Evolutionary conservation across 305 asterid species (phyloP).

Genomic region (Nicotiana rustica): DNA sequence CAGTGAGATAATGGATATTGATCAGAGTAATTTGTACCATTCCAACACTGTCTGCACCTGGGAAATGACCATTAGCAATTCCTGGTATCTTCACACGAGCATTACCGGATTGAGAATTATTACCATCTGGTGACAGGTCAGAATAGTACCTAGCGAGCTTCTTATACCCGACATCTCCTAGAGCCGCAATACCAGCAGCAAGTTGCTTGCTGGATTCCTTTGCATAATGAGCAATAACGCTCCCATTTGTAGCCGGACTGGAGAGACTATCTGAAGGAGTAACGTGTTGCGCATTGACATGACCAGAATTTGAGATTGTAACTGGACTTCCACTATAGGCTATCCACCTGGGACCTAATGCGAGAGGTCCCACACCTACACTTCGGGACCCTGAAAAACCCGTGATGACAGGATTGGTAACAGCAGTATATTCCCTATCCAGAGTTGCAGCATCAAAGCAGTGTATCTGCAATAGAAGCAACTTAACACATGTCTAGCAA

Average conservation of each 20-base stretch:
- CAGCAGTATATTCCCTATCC: slow-evolving; percentile 72
- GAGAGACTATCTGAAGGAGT: slow-evolving; percentile 60
- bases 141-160: slow-evolving; percentile 82
- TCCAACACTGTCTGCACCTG: slow-evolving; percentile 67
- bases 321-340: slow-evolving; percentile 89
- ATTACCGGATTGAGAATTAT: slow-evolving; percentile 55
- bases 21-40: slow-evolving; percentile 55
- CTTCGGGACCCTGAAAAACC: slow-evolving; percentile 61
- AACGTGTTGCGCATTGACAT: slow-evolving; percentile 78
- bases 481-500: slow-evolving; percentile 27
- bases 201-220: slow-evolving; percentile 91
- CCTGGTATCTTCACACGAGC: slow-evolving; percentile 42
- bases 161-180: slow-evolving; percentile 89
- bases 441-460: slow-evolving; percentile 79
- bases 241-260: slow-evolving; percentile 67
- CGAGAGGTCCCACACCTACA: slow-evolving; percentile 86
- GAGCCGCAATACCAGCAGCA: slow-evolving; percentile 82
- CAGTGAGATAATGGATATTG: background rate
- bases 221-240: slow-evolving; percentile 87
- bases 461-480: slow-evolving; percentile 62
- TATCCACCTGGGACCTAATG: slow-evolving; percentile 92
- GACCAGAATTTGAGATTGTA: slow-evolving; percentile 61
- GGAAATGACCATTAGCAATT: slow-evolving; percentile 42
- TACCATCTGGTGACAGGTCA: slow-evolving; percentile 72
- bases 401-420: slow-evolving; percentile 72